These are phyloP conservation scores for Senecio squalidus DNA, from an alignment of 140 eudicot species.

Conservation along the genomic window DNA sequence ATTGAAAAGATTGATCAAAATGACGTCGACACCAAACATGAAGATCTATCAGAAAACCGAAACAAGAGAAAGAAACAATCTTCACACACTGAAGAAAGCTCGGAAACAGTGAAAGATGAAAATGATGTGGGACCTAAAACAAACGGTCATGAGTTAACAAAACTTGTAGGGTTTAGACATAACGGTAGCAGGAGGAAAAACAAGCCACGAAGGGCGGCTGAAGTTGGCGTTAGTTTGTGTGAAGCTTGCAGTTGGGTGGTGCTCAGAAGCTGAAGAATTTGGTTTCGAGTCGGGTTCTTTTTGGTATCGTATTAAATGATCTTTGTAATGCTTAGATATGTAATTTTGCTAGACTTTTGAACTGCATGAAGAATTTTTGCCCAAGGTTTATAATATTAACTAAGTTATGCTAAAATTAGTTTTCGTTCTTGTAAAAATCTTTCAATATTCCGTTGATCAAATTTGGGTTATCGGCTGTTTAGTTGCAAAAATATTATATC, in stretches of 20 bases:
- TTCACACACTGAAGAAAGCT: constrained; percentile 31
- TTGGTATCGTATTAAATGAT: constrained; percentile 17
- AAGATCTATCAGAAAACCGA: constrained; percentile 30
- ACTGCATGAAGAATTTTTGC: constrained; percentile 27
- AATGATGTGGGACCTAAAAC: constrained; percentile 27
- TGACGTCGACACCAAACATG: constrained; percentile 29
- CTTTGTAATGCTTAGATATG: constrained; percentile 31
- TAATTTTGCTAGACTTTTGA: constrained; percentile 18
- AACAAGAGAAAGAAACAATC: constrained; percentile 54
- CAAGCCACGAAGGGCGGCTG: constrained; percentile 89
- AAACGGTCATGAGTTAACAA: constrained; percentile 27
- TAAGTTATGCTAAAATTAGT: constrained; percentile 8
- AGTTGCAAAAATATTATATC: too few species aligned
- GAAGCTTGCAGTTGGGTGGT: constrained; percentile 42
- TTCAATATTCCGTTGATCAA: not conserved
- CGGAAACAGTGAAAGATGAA: constrained; percentile 38
- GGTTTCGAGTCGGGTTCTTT: not conserved
- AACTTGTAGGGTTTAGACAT: constrained; percentile 68
- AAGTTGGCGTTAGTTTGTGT: constrained; percentile 79
- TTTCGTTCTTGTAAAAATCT: not conserved
- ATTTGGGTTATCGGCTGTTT: not conserved
- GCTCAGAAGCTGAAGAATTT: constrained; percentile 27
- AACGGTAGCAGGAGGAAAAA: constrained; percentile 81
- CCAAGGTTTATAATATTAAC: constrained; percentile 25
- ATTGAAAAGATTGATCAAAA: constrained; percentile 41